Evolutionary conservation across 139 green algal genomes (phyloP).

Genomic region (Chlorella vulgaris): DNA sequence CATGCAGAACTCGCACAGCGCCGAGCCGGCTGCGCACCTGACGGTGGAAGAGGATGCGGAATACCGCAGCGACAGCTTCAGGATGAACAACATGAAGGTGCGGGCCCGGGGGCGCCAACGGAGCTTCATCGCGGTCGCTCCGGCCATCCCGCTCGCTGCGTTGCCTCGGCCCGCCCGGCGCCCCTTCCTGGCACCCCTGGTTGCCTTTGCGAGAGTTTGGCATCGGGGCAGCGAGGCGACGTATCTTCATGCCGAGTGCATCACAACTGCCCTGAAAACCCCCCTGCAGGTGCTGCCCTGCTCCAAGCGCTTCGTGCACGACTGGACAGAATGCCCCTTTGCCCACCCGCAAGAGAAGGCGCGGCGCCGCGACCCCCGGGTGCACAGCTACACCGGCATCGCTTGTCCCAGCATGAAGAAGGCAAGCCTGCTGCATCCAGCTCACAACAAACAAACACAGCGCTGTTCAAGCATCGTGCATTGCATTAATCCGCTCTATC

Average conservation of each 20-base stretch:
- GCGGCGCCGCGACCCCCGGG: constrained; percentile 81
- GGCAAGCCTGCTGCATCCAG: constrained; percentile 31
- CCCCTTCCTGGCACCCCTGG: neutral
- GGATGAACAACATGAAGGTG: constrained; percentile 85
- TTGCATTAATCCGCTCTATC: too few species aligned
- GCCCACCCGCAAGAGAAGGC: constrained; percentile 95
- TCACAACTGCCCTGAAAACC: neutral
- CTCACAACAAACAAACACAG: too few species aligned
- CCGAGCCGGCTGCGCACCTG: neutral
- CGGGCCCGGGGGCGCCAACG: neutral
- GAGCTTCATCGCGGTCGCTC: neutral
- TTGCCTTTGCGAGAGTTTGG: neutral
- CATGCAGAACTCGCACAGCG: neutral
- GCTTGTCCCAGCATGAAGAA: constrained; percentile 94
- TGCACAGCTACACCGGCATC: constrained; percentile 88
- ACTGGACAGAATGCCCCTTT: constrained; percentile 82
- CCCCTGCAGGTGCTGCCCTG: constrained; percentile 74
- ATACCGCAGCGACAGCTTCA: constrained; percentile 75
- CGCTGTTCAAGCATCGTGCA: too few species aligned
- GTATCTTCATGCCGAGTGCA: neutral
- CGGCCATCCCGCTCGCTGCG: neutral
- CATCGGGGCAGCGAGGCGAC: neutral
- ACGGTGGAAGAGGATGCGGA: constrained; percentile 48
- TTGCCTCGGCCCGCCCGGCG: neutral
- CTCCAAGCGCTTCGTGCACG: constrained; percentile 75